phyloP scores from a whole-genome alignment of 129 eudicot species.

The Artemisia tridentata region DNA sequence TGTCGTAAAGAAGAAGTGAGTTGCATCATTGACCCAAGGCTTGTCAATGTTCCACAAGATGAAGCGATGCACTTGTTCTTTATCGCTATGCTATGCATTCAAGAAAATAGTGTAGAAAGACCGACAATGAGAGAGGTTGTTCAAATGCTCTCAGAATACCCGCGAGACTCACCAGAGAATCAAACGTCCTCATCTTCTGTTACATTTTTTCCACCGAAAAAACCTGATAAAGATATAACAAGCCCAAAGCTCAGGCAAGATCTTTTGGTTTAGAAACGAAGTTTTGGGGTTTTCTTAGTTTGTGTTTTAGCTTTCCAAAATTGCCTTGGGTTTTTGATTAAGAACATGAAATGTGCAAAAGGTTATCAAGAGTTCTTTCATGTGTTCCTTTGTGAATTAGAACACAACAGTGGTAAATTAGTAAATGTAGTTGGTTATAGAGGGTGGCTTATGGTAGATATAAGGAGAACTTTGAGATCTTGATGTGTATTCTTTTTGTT shows the following conservation, averaged over 20 bases:
- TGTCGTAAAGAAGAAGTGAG: constrained; percentile 57
- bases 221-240: constrained; percentile 30
- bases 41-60: constrained; percentile 53
- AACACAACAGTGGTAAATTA: constrained; percentile 28
- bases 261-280: constrained; percentile 37
- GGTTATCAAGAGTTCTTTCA: constrained; percentile 14
- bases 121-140: constrained; percentile 94
- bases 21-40: constrained; percentile 54
- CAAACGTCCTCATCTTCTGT: constrained; percentile 49
- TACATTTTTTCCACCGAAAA: constrained; percentile 24
- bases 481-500: constrained; percentile 39
- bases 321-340: constrained; percentile 25
- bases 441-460: constrained; percentile 29
- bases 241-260: constrained; percentile 37
- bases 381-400: constrained; percentile 30
- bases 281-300: constrained; percentile 6
- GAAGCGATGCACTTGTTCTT: constrained; percentile 87
- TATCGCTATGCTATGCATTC: constrained; percentile 72
- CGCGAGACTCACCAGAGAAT: constrained; percentile 39
- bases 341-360: constrained; percentile 21
- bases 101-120: constrained; percentile 75
- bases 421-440: constrained; percentile 33
- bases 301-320: constrained; percentile 14
- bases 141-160: constrained; percentile 73
- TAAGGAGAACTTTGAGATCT: constrained; percentile 25